Evolutionary conservation across 257 asterid genomes (phyloP), one percentile per base, ranked within the genome.

Genomic region (Cynanchum wilfordii): DNA sequence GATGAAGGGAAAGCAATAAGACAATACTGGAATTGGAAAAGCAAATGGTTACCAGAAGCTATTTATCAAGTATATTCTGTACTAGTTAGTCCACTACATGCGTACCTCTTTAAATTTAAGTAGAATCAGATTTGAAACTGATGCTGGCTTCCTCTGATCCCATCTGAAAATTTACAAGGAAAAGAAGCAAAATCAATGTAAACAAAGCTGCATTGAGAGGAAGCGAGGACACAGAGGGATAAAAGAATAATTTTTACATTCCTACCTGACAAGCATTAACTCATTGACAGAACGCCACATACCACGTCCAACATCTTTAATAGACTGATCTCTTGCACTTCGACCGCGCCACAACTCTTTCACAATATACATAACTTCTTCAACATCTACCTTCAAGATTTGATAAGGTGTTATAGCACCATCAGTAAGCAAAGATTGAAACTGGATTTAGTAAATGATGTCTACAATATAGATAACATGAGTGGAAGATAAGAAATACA

Each of bases 281-380:
- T 91, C 98, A 44, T 88, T 89, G 76, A 89, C 81, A 40, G 97
- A 91, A 73, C 97, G 98, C 97, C 98, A 93, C 97, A 94, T 91
- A 76, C 87, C 97, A 78, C 97, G 97, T 40, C 99, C 99, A 20
- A 94, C 96, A 66, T 92, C 90, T 82, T 90, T 91, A 47, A 80
- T 78, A 5, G 89, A 80, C 71, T 80, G 84, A 79, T 94, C 99
- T 80, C 96, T 87, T 36, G 97, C 96, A 87, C 99, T 89, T 80
- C 97, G 89, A 69, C 97, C 93, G 74, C 80, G 93, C 98, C 98
- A 94, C 86, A 94, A 84, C 85, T 91, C 99, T 86, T 94, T 94
- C 68, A 77, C 87, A 56, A 91, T 71, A 69, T 91, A 91, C 96
- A 87, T 84, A 52, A 91, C 96, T 84, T 94, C 97, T 68, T 87